Conservation (phyloP, 495 filamentous ascomycete genomes). For the Glonium stellatum region DNA sequence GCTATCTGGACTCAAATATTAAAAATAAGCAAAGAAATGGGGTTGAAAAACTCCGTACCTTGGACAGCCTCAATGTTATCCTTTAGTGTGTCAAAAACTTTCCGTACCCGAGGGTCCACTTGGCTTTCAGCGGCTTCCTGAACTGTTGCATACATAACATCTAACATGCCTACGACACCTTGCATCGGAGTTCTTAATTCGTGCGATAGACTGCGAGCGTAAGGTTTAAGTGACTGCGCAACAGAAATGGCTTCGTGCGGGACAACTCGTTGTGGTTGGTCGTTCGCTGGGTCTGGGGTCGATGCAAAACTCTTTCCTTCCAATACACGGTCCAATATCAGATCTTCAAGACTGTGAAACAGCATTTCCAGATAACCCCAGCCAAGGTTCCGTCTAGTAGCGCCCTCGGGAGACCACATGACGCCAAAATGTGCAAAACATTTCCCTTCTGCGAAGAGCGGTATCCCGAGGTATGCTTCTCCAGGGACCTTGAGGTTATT, state of each 20-base stretch:
- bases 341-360: constrained; percentile 67
- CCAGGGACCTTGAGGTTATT: constrained; percentile 54
- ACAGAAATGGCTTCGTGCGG: constrained; percentile 47
- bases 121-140: constrained; percentile 59
- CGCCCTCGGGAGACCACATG: constrained; percentile 63
- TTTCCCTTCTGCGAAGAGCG: constrained; percentile 61
- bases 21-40: constrained; percentile 3
- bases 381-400: constrained; percentile 48
- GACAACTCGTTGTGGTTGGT: constrained; percentile 39
- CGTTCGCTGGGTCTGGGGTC: constrained; percentile 18
- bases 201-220: constrained; percentile 71
- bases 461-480: constrained; percentile 67
- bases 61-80: constrained; percentile 73
- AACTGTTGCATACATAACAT: constrained; percentile 77
- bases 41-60: constrained; percentile 40
- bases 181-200: constrained; percentile 81
- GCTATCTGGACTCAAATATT: constrained; percentile 47
- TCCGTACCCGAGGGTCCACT: constrained; percentile 43
- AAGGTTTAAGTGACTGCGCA: constrained; percentile 66
- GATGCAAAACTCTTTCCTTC: constrained; percentile 41
- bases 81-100: constrained; percentile 57
- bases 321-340: constrained; percentile 55
- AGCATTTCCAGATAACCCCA: constrained; percentile 72
- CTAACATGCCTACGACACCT: constrained; percentile 76
- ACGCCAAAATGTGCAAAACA: constrained; percentile 70